phyloP scores from a whole-genome alignment of 1,284 basidiomycete genomes.

The Vanrija humicola region DNA sequence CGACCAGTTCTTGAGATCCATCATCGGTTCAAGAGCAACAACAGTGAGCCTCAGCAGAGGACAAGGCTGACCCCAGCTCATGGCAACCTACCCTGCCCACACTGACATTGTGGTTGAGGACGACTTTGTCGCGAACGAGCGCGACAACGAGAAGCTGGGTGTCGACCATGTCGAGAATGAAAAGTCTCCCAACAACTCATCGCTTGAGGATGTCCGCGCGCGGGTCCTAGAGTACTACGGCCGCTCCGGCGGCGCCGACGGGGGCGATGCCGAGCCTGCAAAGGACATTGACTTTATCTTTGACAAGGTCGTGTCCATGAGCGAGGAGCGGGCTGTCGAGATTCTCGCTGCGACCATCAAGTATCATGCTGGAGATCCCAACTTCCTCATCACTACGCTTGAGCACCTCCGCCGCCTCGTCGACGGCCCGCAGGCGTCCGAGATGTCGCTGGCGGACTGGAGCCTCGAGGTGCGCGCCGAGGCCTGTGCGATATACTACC shows the following conservation, averaged over 20 bases:
- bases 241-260: background rate
- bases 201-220: no score
- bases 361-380: background rate
- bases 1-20: no score
- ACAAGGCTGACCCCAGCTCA: no score
- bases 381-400: background rate
- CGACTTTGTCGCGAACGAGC: no score
- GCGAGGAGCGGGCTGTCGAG: background rate
- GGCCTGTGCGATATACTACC: background rate
- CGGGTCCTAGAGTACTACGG: background rate
- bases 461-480: background rate
- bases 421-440: background rate
- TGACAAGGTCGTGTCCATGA: background rate
- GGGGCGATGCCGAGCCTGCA: background rate
- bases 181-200: no score
- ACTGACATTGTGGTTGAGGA: no score
- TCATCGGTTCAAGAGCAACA: no score
- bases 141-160: no score
- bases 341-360: background rate
- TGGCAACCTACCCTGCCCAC: no score
- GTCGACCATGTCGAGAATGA: no score
- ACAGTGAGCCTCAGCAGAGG: no score
- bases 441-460: background rate
- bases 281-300: background rate
- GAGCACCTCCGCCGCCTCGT: background rate